Evolutionary conservation across 192 early-diverging fungal genomes (phyloP).

Genomic region (Cladochytrium replicatum): DNA sequence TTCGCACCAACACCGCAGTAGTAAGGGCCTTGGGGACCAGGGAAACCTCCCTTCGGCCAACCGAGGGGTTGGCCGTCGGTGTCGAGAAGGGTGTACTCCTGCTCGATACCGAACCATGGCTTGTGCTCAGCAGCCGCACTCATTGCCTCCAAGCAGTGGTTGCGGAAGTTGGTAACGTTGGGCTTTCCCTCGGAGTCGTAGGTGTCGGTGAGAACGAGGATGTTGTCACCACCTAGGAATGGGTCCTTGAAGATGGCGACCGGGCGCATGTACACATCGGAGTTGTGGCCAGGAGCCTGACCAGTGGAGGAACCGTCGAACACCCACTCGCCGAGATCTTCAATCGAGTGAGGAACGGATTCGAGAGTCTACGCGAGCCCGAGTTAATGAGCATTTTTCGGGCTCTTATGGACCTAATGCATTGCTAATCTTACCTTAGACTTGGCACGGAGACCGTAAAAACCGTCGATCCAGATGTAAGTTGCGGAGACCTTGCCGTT

Average conservation of each 20-base stretch:
- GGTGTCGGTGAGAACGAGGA: constrained; percentile 39
- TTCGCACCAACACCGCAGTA: constrained; percentile 46
- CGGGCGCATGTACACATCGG: constrained; percentile 41
- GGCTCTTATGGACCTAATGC: neutral
- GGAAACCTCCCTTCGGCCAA: constrained; percentile 47
- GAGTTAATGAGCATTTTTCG: neutral
- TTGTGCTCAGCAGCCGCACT: constrained; percentile 19
- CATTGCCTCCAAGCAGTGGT: constrained; percentile 27
- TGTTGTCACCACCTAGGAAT: constrained; percentile 44
- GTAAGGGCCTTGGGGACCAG: constrained; percentile 45
- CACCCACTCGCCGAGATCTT: constrained; percentile 44
- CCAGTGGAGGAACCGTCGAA: constrained; percentile 47
- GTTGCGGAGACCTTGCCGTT: constrained; percentile 39
- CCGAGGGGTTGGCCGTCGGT: constrained; percentile 35
- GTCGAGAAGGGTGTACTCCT: constrained; percentile 46
- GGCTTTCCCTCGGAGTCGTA: constrained; percentile 48
- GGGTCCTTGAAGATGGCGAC: constrained; percentile 40
- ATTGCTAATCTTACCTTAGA: constrained; percentile 11
- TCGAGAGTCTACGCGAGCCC: constrained; percentile 22
- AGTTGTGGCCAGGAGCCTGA: constrained; percentile 42
- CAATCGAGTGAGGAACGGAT: constrained; percentile 9
- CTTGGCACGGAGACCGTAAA: constrained; percentile 33
- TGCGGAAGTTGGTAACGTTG: constrained; percentile 39
- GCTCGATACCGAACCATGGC: constrained; percentile 50
- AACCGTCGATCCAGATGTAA: constrained; percentile 46